Evolutionary conservation across 2,329 filamentous ascomycete genomes (phyloP), one percentile per base, ranked within the genome.

Genomic region (Decorospora gaudefroyi): DNA sequence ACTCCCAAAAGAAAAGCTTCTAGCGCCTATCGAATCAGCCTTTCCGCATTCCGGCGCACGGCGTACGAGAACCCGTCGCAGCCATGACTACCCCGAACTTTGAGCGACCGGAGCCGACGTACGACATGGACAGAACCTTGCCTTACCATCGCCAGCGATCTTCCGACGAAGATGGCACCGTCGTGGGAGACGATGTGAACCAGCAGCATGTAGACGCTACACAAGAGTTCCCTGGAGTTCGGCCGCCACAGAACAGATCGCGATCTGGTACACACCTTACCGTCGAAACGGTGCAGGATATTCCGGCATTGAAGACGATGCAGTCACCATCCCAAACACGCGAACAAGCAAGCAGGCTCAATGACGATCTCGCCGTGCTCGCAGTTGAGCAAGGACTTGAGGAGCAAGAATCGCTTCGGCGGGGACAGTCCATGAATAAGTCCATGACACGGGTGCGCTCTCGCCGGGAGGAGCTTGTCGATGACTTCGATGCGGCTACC

Each of bases 401-500:
- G 3, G 61, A 76, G 45, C 63, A 69, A 8, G 70, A 71, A 15
- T 67, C 66, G 11, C 54, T 68, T 4, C 62, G 71, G 9, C 63
- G 68, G 10, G 62, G 61, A 9, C 45, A 69, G 15, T 69, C 67
- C 1, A 59, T 64, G 27, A 65, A 64, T 4, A 71, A 67, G 17
- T 79, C 79, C 2, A 71, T 82, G 26, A 71, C 73, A 45, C 74
- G 75, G 10, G 75, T 78, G 3, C 74, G 80, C 32, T 82, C 79
- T 4, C 75, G 76, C 27, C 71, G 75, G 7, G 72, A 76, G 1
- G 81, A 85, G 13, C 76, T 78, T 2, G 70, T 85, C 3, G 84
- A 87, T 59, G 84, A 87, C 40, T 86, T 86, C 55, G 83, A 86
- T 52, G 75, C 78, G 31, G 80, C 81, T 15, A 87, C 85, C 3